phyloP scores from a whole-genome alignment of 139 green algal genomes.

The Chlamydomonas incerta region DNA sequence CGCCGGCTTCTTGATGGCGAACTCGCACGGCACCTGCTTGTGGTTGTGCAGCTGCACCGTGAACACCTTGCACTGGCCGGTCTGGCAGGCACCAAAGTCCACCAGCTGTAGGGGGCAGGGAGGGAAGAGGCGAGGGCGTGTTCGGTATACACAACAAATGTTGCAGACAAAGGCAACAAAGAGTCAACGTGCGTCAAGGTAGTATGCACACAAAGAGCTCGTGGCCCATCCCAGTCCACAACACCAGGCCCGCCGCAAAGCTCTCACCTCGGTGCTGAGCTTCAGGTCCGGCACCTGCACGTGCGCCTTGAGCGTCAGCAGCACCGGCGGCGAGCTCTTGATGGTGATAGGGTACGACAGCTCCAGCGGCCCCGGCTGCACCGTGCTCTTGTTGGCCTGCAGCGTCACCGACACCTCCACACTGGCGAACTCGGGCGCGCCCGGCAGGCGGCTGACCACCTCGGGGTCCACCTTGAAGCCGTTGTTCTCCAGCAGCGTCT shows the following conservation, averaged over 20 bases:
- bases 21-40: constrained; percentile 73
- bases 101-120: constrained; percentile 34
- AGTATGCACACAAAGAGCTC: too few relatives aligned
- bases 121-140: neutral
- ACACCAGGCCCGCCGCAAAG: too few relatives aligned
- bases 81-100: constrained; percentile 76
- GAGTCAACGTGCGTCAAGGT: too few relatives aligned
- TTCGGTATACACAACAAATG: too few relatives aligned
- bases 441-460: constrained; percentile 71
- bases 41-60: constrained; percentile 82
- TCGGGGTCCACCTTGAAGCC: constrained; percentile 80
- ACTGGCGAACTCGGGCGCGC: constrained; percentile 63
- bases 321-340: constrained; percentile 69
- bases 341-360: constrained; percentile 68
- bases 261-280: constrained; percentile 28
- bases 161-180: too few relatives aligned
- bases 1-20: constrained; percentile 72
- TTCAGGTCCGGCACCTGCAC: constrained; percentile 47
- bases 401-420: constrained; percentile 69
- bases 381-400: constrained; percentile 55
- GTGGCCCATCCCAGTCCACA: too few relatives aligned
- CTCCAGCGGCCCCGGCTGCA: constrained; percentile 64
- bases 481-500: constrained; percentile 61
- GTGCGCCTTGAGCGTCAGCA: constrained; percentile 71
- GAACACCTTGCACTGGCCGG: constrained; percentile 75